Evolutionary conservation across 2,329 filamentous ascomycete genomes (phyloP).

Genomic region (Trichoderma sp.): DNA sequence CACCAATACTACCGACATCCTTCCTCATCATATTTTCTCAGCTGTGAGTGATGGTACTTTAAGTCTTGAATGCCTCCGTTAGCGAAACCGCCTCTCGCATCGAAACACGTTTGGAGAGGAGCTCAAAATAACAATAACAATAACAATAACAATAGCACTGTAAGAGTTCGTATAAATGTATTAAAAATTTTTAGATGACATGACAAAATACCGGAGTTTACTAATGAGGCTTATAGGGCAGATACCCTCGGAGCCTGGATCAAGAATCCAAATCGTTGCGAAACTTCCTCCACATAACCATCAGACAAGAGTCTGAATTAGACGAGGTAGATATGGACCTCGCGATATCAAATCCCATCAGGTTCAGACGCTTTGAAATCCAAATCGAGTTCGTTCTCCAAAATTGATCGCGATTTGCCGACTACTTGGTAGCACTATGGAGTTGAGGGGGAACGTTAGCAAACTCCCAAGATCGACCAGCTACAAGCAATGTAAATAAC

Average conservation of each 20-base stretch:
- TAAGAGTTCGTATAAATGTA: neutral
- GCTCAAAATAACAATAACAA: neutral
- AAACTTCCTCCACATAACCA: neutral
- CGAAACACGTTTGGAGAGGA: neutral
- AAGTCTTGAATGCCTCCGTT: neutral
- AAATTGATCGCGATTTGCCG: neutral
- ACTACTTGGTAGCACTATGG: neutral
- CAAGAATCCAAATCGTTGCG: neutral
- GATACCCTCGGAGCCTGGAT: neutral
- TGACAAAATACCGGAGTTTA: neutral
- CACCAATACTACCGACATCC: neutral
- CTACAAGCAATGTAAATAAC: neutral
- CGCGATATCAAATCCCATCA: neutral
- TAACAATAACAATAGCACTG: neutral
- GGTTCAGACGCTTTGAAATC: neutral
- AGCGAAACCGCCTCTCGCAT: neutral
- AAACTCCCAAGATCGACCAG: neutral
- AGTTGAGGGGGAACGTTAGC: neutral
- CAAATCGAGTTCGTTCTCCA: neutral
- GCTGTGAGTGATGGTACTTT: neutral
- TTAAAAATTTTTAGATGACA: neutral
- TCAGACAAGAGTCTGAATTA: neutral
- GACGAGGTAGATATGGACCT: neutral
- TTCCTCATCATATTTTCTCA: neutral
- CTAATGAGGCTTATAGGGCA: neutral